Conservation (phyloP, 2,329 filamentous ascomycete genomes). For the Pseudogymnoascus sp. region DNA sequence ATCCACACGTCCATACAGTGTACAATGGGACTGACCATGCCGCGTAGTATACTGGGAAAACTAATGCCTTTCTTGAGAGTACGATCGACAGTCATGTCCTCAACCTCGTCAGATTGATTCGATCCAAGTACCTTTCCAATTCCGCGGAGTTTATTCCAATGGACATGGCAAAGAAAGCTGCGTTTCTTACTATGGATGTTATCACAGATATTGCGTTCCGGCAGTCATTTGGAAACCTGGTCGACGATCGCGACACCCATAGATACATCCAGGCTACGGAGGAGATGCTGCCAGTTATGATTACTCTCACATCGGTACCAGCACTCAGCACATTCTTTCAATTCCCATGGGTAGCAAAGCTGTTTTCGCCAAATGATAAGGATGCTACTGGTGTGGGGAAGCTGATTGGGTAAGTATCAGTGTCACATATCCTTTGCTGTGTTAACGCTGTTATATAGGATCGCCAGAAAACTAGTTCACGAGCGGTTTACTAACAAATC, state of each 20-base stretch:
- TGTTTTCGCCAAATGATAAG: slow-evolving; percentile 33
- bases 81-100: slow-evolving; percentile 33
- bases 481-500: slow-evolving; percentile 37
- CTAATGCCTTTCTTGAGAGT: slow-evolving; percentile 36
- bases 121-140: slow-evolving; percentile 38
- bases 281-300: slow-evolving; percentile 36
- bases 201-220: slow-evolving; percentile 47
- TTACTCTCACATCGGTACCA: slow-evolving; percentile 36
- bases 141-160: slow-evolving; percentile 30
- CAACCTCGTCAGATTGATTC: slow-evolving; percentile 38
- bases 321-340: slow-evolving; percentile 34
- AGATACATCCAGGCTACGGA: slow-evolving; percentile 39
- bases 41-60: slow-evolving; percentile 41
- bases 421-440: slow-evolving; percentile 15
- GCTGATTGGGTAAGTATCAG: slow-evolving; percentile 37
- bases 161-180: slow-evolving; percentile 42
- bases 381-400: slow-evolving; percentile 34
- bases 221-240: slow-evolving; percentile 37
- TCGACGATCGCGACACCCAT: slow-evolving; percentile 39
- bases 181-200: slow-evolving; percentile 46
- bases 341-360: slow-evolving; percentile 31
- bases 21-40: slow-evolving; percentile 5
- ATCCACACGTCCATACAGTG: neutral
- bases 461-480: slow-evolving; percentile 38
- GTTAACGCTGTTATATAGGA: slow-evolving; percentile 28